Conservation (phyloP, 2,329 filamentous ascomycete species). For the Apiospora kogelbergensis region DNA sequence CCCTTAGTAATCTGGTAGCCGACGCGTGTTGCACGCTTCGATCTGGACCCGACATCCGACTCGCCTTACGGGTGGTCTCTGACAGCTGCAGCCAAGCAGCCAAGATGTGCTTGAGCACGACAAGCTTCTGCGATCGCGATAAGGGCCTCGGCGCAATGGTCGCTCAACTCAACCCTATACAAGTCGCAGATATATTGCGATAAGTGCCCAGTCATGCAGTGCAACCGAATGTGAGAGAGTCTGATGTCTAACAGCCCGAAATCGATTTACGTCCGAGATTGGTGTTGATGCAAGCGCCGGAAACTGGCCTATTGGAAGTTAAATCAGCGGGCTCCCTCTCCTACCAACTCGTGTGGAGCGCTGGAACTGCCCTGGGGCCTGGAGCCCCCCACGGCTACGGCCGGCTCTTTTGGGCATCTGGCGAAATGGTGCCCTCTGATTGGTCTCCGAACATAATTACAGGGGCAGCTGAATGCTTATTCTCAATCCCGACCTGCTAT, state of each 20-base stretch:
- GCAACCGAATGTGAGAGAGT: background rate
- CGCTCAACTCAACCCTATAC: background rate
- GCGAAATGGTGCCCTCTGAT: background rate
- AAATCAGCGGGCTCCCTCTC: background rate
- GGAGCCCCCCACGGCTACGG: background rate
- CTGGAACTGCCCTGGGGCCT: background rate
- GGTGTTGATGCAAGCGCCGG: background rate
- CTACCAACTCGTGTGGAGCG: background rate
- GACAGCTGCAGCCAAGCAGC: background rate
- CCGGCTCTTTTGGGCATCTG: background rate
- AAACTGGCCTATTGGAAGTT: background rate
- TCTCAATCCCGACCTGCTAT: background rate
- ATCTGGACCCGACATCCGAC: background rate
- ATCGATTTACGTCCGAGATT: background rate
- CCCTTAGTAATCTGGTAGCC: background rate
- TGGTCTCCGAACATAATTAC: background rate
- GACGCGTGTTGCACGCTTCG: background rate
- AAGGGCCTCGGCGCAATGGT: background rate
- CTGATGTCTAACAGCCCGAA: background rate
- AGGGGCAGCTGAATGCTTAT: background rate
- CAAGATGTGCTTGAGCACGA: constrained; percentile 1
- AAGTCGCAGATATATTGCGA: background rate
- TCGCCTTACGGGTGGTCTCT: background rate
- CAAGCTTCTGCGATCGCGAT: constrained; percentile 1
- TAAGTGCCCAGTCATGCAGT: background rate